These are phyloP conservation scores for Sequoiadendron giganteum DNA, from an alignment of 75 land plant genomes.

Conservation along the genomic window DNA sequence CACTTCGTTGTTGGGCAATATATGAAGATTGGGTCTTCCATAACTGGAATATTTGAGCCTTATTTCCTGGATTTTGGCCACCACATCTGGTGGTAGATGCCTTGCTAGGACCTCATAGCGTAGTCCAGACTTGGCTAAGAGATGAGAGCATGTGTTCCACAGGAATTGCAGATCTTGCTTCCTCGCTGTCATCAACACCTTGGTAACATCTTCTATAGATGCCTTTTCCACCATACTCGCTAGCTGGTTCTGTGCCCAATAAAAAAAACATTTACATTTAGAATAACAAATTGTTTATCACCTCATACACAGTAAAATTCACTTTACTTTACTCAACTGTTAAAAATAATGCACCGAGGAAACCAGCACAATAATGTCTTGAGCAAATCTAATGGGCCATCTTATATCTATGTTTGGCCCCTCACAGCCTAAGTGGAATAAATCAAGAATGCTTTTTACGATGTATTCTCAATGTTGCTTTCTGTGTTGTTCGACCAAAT, in stretches of 20 bases:
- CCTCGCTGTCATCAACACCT: conserved; percentile 67
- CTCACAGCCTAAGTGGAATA: neutral
- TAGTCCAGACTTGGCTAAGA: conserved; percentile 45
- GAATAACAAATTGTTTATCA: neutral
- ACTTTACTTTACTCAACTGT: no score
- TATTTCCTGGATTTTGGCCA: conserved; percentile 80
- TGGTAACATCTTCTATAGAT: conserved; percentile 87
- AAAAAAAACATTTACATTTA: neutral
- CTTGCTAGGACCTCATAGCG: conserved; percentile 59
- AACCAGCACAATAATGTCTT: neutral
- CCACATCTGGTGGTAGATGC: conserved; percentile 81
- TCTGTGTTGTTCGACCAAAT: no score
- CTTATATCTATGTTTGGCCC: neutral
- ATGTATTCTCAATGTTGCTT: neutral
- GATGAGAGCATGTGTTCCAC: conserved; percentile 79
- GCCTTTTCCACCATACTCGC: conserved; percentile 85
- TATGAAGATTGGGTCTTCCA: neutral
- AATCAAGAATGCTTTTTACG: neutral
- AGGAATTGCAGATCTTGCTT: conserved; percentile 80
- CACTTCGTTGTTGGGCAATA: neutral
- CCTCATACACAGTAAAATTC: no score
- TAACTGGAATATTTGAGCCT: conserved; percentile 49
- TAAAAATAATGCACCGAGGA: neutral
- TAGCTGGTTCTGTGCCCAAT: conserved; percentile 61
- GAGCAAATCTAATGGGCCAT: neutral